phyloP scores from a whole-genome alignment of 2,329 filamentous ascomycete genomes.

The Aspergillus fructus region DNA sequence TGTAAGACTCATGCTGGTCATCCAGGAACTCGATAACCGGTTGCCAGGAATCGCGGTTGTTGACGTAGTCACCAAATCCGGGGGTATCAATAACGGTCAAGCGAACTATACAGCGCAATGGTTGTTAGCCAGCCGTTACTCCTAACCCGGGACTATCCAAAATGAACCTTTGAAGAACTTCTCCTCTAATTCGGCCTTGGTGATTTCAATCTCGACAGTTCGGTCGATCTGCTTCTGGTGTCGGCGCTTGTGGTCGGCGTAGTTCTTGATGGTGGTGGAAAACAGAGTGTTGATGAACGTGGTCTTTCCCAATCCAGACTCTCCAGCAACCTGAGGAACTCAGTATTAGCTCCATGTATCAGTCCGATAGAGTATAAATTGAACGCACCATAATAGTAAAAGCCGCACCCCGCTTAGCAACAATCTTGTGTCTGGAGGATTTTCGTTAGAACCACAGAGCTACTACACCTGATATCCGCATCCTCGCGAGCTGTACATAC shows the following conservation, averaged over 20 bases:
- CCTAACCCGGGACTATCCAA: background rate
- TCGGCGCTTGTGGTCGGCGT: conserved; percentile 98
- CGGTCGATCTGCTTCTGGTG: conserved; percentile 99
- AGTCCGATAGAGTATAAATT: background rate
- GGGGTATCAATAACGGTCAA: conserved; percentile 98
- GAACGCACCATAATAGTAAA: conserved; percentile 95
- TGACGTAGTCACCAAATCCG: conserved; percentile 99
- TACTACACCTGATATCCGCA: background rate
- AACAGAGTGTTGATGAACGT: conserved; percentile 99
- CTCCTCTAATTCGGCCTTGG: conserved; percentile 98
- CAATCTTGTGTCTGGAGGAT: conserved; percentile 64
- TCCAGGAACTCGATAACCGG: conserved; percentile 99
- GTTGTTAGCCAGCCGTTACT: conserved; percentile 20
- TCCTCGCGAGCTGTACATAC: conserved; percentile 45
- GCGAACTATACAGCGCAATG: conserved; percentile 64
- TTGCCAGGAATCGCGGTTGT: conserved; percentile 99
- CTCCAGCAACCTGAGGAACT: conserved; percentile 77
- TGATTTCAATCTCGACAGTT: conserved; percentile 99
- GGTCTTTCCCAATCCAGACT: conserved; percentile 97
- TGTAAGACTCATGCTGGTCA: conserved; percentile 99
- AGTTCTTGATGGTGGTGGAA: conserved; percentile 99
- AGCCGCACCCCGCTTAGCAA: conserved; percentile 83
- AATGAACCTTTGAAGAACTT: conserved; percentile 98
- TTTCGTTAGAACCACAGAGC: conserved; percentile 8
- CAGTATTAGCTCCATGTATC: conserved; percentile 25